phyloP scores from a whole-genome alignment of 192 early-diverging fungal species.

The Coemansia javaensis region DNA sequence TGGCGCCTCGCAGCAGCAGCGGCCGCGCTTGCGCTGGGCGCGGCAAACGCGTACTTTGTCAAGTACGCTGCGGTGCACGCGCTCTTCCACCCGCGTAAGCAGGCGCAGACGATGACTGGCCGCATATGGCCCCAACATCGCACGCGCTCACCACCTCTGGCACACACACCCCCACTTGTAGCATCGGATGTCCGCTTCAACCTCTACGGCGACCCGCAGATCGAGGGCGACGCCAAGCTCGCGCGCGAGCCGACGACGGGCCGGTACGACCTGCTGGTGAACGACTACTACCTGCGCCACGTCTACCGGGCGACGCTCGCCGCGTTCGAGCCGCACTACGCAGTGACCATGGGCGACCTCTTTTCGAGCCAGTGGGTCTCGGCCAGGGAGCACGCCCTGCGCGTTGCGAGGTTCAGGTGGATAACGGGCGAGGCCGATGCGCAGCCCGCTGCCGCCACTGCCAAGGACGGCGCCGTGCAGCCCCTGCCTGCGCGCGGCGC shows the following conservation, averaged over 20 bases:
- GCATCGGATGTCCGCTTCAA: conserved; percentile 49
- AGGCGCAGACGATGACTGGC: too few relatives aligned
- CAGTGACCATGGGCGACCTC: conserved; percentile 59
- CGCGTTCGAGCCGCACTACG: conserved; percentile 50
- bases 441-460: neutral
- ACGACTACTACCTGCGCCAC: conserved; percentile 59
- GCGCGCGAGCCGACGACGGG: conserved; percentile 52
- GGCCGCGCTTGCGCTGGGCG: conserved; percentile 11
- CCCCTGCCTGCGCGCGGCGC: neutral
- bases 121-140: too few relatives aligned
- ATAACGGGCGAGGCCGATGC: conserved; percentile 47
- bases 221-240: conserved; percentile 64
- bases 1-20: conserved; percentile 10
- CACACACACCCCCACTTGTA: too few relatives aligned
- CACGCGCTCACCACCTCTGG: too few relatives aligned
- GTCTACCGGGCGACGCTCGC: conserved; percentile 52
- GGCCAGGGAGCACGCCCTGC: conserved; percentile 52
- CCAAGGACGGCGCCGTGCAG: too few relatives aligned
- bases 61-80: conserved; percentile 33
- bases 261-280: conserved; percentile 50
- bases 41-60: conserved; percentile 29
- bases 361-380: conserved; percentile 65
- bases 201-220: conserved; percentile 64
- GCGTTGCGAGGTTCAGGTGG: conserved; percentile 55
- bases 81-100: conserved; percentile 19